Evolutionary conservation across 441 rosid species (phyloP).

Genomic region (Pelargonium cotyledonis): DNA sequence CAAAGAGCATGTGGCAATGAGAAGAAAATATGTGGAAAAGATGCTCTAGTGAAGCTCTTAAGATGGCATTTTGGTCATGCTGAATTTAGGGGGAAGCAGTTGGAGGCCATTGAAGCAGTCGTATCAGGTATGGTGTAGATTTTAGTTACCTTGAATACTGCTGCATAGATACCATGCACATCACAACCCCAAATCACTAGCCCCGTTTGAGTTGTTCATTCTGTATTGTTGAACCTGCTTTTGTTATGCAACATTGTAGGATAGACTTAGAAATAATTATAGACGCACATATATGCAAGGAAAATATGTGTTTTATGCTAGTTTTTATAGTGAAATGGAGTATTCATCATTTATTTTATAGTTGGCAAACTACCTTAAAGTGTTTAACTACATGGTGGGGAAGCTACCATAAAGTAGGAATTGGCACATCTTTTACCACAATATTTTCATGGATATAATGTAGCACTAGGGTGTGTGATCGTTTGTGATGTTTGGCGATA

Average conservation of each 20-base stretch:
- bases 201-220: neutral
- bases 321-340: neutral
- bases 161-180: neutral
- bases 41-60: constrained; percentile 69
- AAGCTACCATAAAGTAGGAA: neutral
- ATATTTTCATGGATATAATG: neutral
- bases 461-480: neutral
- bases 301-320: neutral
- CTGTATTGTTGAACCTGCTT: neutral
- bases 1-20: constrained; percentile 35
- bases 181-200: neutral
- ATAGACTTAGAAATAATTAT: neutral
- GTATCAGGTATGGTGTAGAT: constrained; percentile 45
- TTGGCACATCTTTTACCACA: neutral
- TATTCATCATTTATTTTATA: neutral
- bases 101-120: constrained; percentile 84
- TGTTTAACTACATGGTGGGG: neutral
- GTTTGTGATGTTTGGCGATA: neutral
- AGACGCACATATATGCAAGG: neutral
- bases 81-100: constrained; percentile 77
- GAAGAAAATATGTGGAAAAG: constrained; percentile 44
- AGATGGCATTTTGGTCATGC: constrained; percentile 90
- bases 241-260: neutral
- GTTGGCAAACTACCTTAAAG: neutral
- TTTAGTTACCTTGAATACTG: neutral